Conservation (phyloP, 73 alveolate species). For the Diophrys sp. region DNA sequence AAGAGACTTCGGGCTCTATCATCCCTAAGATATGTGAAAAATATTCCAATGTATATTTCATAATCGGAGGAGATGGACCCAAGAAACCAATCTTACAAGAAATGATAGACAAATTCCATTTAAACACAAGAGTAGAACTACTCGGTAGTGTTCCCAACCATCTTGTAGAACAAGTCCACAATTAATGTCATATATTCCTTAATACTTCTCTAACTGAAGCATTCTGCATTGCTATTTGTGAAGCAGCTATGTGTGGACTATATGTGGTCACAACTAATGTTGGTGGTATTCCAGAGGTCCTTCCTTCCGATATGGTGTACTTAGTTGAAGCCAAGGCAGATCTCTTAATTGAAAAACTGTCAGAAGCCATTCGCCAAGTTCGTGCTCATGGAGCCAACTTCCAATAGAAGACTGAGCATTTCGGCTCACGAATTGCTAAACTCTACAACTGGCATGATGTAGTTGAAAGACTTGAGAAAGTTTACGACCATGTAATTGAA, state of each 20-base stretch:
- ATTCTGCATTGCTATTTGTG: conserved; percentile 99
- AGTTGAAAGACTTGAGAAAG: conserved; percentile 91
- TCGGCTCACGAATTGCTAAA: conserved; percentile 4
- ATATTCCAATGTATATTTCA: conserved; percentile 84
- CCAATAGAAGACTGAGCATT: neutral
- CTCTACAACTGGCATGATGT: conserved; percentile 96
- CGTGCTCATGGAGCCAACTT: conserved; percentile 51
- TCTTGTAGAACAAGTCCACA: conserved; percentile 90
- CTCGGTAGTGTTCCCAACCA: conserved; percentile 96
- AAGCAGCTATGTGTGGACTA: conserved; percentile 99
- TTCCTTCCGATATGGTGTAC: conserved; percentile 94
- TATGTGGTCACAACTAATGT: conserved; percentile 97
- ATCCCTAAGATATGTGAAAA: conserved; percentile 95
- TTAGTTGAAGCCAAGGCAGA: conserved; percentile 84
- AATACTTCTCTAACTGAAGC: conserved; percentile 98
- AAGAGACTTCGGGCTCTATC: no score
- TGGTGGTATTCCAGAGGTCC: conserved; percentile 99
- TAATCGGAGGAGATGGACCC: conserved; percentile 99
- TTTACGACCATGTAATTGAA: conserved; percentile 62
- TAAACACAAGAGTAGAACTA: conserved; percentile 81
- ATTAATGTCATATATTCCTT: conserved; percentile 96
- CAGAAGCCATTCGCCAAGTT: conserved; percentile 63
- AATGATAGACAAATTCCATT: conserved; percentile 83
- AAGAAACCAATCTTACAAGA: conserved; percentile 92
- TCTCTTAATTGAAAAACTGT: conserved; percentile 66